Evolutionary conservation across 2,329 filamentous ascomycete genomes (phyloP).

Genomic region (Aspergillus piperis): DNA sequence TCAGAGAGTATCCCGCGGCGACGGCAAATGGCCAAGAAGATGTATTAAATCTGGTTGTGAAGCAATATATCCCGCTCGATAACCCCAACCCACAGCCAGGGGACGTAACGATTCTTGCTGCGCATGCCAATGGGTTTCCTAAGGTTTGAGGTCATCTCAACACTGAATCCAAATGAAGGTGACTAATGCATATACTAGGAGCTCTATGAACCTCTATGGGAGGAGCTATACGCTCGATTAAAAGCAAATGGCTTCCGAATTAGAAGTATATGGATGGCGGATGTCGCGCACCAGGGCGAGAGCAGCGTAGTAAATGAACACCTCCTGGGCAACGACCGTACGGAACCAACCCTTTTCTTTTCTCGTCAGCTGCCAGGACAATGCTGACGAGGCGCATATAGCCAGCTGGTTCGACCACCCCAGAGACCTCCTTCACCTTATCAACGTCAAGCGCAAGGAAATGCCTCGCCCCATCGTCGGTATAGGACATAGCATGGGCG

Average conservation of each 20-base stretch:
- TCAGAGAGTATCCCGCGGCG: conserved; percentile 76
- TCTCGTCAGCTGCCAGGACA: background rate
- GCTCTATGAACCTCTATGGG: conserved; percentile 89
- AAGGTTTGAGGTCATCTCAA: conserved; percentile 59
- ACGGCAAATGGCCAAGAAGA: conserved; percentile 74
- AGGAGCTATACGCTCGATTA: conserved; percentile 68
- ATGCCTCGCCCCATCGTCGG: conserved; percentile 83
- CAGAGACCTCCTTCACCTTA: conserved; percentile 79
- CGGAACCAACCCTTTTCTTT: conserved; percentile 31
- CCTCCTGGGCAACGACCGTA: conserved; percentile 80
- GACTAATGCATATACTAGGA: conserved; percentile 57
- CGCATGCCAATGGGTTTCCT: conserved; percentile 89
- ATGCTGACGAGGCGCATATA: conserved; percentile 39
- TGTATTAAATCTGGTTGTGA: conserved; percentile 71
- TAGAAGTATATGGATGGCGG: conserved; percentile 83
- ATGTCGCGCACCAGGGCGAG: conserved; percentile 80
- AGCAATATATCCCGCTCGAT: conserved; percentile 80
- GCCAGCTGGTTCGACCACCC: conserved; percentile 84
- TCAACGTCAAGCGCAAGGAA: conserved; percentile 76
- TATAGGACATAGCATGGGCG: conserved; percentile 88
- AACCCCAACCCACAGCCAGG: conserved; percentile 69
- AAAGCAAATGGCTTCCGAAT: conserved; percentile 66
- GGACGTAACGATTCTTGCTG: conserved; percentile 81
- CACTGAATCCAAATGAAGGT: background rate
- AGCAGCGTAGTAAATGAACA: conserved; percentile 77